Evolutionary conservation across 2,329 filamentous ascomycete species (phyloP).

Genomic region (Colletotrichum tofieldiae): DNA sequence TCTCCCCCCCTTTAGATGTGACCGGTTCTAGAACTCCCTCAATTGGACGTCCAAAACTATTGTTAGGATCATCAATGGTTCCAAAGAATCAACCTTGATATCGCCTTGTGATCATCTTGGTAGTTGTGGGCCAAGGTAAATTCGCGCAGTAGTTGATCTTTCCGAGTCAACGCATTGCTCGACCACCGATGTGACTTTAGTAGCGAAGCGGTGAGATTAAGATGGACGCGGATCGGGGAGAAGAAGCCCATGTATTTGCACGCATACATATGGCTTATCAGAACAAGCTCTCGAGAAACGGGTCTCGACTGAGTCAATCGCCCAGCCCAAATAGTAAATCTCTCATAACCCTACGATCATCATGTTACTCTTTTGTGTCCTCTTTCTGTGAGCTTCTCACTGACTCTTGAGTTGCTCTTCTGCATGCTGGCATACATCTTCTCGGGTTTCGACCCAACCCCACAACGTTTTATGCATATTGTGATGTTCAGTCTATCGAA

Average conservation of each 20-base stretch:
- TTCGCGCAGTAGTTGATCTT: not conserved
- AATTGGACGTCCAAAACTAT: too few species aligned
- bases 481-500: constrained; percentile 20
- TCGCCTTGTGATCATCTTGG: not conserved
- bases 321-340: not conserved
- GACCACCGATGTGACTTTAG: not conserved
- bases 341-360: not conserved
- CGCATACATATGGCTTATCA: too few species aligned
- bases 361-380: not conserved
- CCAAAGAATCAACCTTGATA: not conserved
- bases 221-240: not conserved
- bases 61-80: not conserved
- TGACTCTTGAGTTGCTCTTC: not conserved
- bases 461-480: not conserved
- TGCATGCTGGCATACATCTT: not conserved
- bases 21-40: not conserved
- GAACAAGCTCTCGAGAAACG: not conserved
- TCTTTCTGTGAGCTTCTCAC: not conserved
- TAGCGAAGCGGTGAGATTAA: not conserved
- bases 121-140: not conserved
- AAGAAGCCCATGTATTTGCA: not conserved
- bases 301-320: not conserved
- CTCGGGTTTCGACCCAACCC: not conserved
- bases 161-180: not conserved
- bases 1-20: too few species aligned